Conservation (phyloP, 2,329 filamentous ascomycete genomes). For the Botrytis squamosa region DNA sequence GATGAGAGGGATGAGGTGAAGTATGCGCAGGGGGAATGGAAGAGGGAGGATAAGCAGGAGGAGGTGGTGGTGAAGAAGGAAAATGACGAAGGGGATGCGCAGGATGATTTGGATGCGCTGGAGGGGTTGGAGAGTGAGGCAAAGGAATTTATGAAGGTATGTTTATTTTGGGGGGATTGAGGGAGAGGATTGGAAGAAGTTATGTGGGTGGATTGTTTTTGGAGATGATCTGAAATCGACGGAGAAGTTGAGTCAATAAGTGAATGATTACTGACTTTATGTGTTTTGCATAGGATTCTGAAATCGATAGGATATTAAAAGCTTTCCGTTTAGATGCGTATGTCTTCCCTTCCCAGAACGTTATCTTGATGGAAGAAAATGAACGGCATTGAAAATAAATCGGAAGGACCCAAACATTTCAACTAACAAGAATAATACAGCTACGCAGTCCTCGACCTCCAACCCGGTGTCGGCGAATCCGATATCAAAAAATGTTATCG, state of each 20-base stretch:
- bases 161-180: constrained; percentile 23
- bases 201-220: background rate
- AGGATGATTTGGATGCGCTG: constrained; percentile 70
- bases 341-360: background rate
- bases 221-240: background rate
- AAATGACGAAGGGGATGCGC: background rate
- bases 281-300: constrained; percentile 65
- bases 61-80: background rate
- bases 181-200: background rate
- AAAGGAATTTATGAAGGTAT: constrained; percentile 86
- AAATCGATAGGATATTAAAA: constrained; percentile 90
- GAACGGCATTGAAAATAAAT: background rate
- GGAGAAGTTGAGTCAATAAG: background rate
- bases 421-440: constrained; percentile 43
- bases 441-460: constrained; percentile 92
- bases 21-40: background rate
- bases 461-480: constrained; percentile 90
- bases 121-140: constrained; percentile 79
- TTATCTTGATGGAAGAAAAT: background rate
- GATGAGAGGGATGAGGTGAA: background rate
- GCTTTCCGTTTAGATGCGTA: constrained; percentile 79
- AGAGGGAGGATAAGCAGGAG: background rate
- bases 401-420: background rate
- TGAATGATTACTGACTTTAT: constrained; percentile 18
- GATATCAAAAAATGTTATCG: constrained; percentile 95